Conservation (phyloP, 139 green algal genomes). For the Spirogloea muscicola region DNA sequence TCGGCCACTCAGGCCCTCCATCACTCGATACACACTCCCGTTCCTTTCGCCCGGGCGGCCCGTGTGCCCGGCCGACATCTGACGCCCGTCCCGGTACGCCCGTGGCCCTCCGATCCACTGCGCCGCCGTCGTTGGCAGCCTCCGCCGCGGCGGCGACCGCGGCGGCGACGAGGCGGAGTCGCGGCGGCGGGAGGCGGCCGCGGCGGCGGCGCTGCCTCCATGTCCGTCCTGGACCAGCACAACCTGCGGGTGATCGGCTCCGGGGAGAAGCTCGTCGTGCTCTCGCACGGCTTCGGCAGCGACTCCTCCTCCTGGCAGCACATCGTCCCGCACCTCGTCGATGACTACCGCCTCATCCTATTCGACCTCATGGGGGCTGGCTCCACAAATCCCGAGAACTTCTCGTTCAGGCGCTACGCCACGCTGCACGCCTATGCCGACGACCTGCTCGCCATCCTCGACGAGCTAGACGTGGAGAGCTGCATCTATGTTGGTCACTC, state of each 20-base stretch:
- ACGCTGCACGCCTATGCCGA: conserved; percentile 32
- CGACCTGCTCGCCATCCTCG: conserved; percentile 42
- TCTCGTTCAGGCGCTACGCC: conserved; percentile 24
- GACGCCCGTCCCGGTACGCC: too few relatives aligned
- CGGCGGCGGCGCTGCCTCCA: too few relatives aligned
- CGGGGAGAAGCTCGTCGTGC: conserved; percentile 26
- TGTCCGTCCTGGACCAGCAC: conserved; percentile 29
- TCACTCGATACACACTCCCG: too few relatives aligned
- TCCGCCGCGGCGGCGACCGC: too few relatives aligned
- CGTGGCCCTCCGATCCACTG: too few relatives aligned
- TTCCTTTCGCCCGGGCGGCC: too few relatives aligned
- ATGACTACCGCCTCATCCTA: conserved; percentile 19
- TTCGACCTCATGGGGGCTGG: conserved; percentile 21
- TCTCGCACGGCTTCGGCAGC: conserved; percentile 39
- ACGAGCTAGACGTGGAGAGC: conserved; percentile 22
- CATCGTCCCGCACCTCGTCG: conserved; percentile 24
- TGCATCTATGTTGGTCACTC: conserved; percentile 17
- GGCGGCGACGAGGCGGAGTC: too few relatives aligned
- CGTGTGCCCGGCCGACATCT: too few relatives aligned
- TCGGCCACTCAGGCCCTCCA: too few relatives aligned
- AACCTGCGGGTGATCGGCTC: conserved; percentile 19
- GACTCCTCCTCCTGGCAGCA: conserved; percentile 41
- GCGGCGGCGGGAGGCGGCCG: too few relatives aligned
- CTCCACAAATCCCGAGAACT: conserved; percentile 25
- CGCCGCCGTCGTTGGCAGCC: too few relatives aligned